A percentile compares a stretch with the other conserved stretches of the same genome.
Conservation (phyloP, 176 grass and related monocot genomes). For the Bolboschoenus planiculmis region DNA sequence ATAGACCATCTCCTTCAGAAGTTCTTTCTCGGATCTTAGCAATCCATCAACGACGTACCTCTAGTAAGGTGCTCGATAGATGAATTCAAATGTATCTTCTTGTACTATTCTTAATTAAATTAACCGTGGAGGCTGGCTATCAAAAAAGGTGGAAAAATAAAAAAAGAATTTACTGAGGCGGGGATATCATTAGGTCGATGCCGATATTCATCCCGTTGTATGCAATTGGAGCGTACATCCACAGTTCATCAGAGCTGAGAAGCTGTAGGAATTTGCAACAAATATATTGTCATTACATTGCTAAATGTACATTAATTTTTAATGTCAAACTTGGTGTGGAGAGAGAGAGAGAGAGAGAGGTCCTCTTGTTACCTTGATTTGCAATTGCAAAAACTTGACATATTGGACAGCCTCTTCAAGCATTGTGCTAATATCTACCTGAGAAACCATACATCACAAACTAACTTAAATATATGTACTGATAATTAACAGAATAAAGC, state of each 20-base stretch:
- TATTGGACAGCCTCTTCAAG: slow-evolving; percentile 75
- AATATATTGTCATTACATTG: not conserved
- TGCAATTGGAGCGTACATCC: slow-evolving; percentile 82
- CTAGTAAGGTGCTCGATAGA: not conserved
- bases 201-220: slow-evolving; percentile 76
- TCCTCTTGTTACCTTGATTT: slow-evolving; percentile 59
- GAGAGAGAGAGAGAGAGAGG: not conserved
- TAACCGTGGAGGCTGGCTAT: not conserved
- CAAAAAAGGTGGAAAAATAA: not conserved
- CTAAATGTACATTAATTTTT: not conserved
- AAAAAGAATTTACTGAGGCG: slow-evolving; percentile 23
- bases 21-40: not conserved
- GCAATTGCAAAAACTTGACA: slow-evolving; percentile 71
- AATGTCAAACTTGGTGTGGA: not conserved
- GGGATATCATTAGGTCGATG: slow-evolving; percentile 50
- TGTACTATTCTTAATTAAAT: not conserved
- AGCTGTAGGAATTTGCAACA: slow-evolving; percentile 45
- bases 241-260: slow-evolving; percentile 66
- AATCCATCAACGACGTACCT: not conserved
- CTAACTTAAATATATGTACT: not conserved
- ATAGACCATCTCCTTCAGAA: slow-evolving; percentile 7
- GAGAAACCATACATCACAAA: not conserved
- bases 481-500: not conserved
- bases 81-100: not conserved
- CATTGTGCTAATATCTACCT: slow-evolving; percentile 88